Evolutionary conservation across 495 filamentous ascomycete species (phyloP).

Genomic region (Penicillium verhagenii): DNA sequence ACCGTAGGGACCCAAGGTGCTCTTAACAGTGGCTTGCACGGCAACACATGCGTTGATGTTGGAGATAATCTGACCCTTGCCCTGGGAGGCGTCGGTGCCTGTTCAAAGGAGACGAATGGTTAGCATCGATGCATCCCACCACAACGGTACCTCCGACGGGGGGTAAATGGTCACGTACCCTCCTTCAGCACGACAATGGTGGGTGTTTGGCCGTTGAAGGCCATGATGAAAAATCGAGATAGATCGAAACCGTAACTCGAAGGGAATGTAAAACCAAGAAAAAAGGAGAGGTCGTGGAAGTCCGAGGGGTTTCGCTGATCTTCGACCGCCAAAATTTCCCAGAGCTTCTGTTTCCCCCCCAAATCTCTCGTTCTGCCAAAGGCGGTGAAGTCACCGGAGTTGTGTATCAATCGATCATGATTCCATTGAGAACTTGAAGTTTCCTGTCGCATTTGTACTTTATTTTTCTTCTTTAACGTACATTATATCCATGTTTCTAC

Average conservation of each 20-base stretch:
- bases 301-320: conserved; percentile 35
- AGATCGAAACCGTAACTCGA: conserved; percentile 19
- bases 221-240: conserved; percentile 57
- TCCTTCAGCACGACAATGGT: conserved; percentile 99
- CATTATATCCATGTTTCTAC: too few species aligned
- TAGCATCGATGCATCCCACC: conserved; percentile 28
- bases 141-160: conserved; percentile 24
- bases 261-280: conserved; percentile 11
- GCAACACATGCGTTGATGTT: conserved; percentile 98
- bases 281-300: conserved; percentile 22
- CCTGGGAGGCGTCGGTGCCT: conserved; percentile 97
- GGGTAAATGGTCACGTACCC: conserved; percentile 57
- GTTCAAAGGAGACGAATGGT: conserved; percentile 20
- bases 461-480: too few species aligned
- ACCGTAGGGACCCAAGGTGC: conserved; percentile 95
- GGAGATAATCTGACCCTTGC: conserved; percentile 93
- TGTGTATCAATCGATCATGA: not conserved
- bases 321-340: conserved; percentile 49
- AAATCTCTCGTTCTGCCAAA: conserved; percentile 26
- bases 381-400: conserved; percentile 34
- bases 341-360: conserved; percentile 39
- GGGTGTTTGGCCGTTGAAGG: conserved; percentile 96
- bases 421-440: too few species aligned
- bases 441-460: too few species aligned
- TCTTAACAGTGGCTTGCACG: conserved; percentile 94